Evolutionary conservation across 2,329 filamentous ascomycete species (phyloP).

Genomic region (Pseudogymnoascus destructans): DNA sequence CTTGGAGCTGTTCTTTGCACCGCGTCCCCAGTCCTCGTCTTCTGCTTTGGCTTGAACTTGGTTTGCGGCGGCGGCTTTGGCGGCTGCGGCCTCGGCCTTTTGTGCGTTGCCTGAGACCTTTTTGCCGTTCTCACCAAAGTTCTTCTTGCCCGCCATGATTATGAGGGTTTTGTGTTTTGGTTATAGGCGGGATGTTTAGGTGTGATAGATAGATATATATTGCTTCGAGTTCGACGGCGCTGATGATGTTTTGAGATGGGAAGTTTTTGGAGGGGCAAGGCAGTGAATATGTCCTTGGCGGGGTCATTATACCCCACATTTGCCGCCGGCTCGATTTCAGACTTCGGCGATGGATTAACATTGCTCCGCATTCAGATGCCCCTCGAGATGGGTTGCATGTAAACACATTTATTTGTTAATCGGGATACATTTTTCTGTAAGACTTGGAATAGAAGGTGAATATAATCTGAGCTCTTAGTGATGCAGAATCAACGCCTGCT

Average conservation of each 20-base stretch:
- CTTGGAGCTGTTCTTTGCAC: conserved; percentile 71
- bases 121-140: conserved; percentile 63
- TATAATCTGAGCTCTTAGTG: background rate
- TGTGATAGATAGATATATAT: background rate
- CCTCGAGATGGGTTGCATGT: background rate
- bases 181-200: background rate
- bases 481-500: conserved; percentile 4
- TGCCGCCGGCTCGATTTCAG: background rate
- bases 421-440: background rate
- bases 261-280: background rate
- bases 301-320: conserved; percentile 9
- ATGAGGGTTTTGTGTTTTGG: background rate
- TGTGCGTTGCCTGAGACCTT: conserved; percentile 81
- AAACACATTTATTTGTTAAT: background rate
- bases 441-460: background rate
- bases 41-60: conserved; percentile 54
- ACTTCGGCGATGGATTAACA: background rate
- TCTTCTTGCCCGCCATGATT: conserved; percentile 61
- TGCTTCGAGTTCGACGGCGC: background rate
- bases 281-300: background rate
- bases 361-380: background rate
- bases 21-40: conserved; percentile 68
- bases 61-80: conserved; percentile 62
- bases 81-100: conserved; percentile 77
- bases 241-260: background rate